Conservation (phyloP, 768 basidiomycete genomes). For the Mycena metata region DNA sequence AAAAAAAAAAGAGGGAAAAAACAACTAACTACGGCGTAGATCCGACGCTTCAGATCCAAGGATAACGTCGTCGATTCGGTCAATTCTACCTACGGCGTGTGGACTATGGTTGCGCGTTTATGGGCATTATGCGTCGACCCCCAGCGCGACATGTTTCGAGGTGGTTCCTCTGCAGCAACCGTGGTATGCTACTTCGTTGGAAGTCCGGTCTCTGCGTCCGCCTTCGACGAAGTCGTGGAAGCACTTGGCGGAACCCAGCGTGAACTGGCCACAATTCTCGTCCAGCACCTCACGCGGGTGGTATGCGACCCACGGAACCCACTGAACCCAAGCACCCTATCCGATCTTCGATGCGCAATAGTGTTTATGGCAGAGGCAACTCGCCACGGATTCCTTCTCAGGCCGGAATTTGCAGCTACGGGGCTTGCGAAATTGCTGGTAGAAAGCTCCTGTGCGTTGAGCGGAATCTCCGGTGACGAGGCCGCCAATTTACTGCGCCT, state of each 20-base stretch:
- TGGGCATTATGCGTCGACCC: constrained; percentile 12
- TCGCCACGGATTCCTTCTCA: neutral
- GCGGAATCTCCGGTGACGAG: neutral
- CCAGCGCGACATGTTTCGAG: neutral
- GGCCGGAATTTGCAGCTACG: neutral
- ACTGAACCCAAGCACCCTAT: neutral
- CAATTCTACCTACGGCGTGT: constrained; percentile 13
- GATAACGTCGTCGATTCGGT: neutral
- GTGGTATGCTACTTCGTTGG: constrained; percentile 1
- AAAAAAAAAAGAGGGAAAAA: too few species aligned
- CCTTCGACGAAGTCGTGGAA: constrained; percentile 2
- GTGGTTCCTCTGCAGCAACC: neutral
- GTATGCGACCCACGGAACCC: constrained; percentile 9
- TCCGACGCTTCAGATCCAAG: neutral
- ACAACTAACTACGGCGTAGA: too few species aligned
- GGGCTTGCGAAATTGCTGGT: constrained; percentile 2
- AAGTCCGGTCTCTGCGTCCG: neutral
- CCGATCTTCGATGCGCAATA: neutral
- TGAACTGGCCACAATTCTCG: neutral
- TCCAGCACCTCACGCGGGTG: constrained; percentile 5
- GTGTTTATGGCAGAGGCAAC: neutral
- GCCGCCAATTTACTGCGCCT: neutral
- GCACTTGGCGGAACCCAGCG: constrained; percentile 8
- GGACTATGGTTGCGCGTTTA: constrained; percentile 19
- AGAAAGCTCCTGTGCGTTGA: neutral